Conservation (phyloP, 2,329 filamentous ascomycete species). For the Hypoxylon sp. region DNA sequence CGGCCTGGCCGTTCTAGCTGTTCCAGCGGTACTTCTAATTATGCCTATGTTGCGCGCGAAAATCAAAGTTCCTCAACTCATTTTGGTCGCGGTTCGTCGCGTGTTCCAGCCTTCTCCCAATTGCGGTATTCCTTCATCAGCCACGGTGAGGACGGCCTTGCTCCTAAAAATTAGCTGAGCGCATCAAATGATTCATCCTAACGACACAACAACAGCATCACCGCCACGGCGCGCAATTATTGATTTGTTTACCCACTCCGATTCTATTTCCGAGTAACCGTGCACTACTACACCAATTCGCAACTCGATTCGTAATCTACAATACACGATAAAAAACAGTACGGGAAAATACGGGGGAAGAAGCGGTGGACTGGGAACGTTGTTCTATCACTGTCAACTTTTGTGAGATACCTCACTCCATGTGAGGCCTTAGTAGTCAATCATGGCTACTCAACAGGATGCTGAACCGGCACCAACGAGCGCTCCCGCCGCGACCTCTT, state of each 20-base stretch:
- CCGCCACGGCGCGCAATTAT: slow-evolving; percentile 29
- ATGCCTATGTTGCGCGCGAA: slow-evolving; percentile 24
- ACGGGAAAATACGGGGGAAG: slow-evolving; percentile 8
- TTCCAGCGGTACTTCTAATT: slow-evolving; percentile 38
- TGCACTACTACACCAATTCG: slow-evolving; percentile 30
- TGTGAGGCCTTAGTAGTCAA: slow-evolving; percentile 38
- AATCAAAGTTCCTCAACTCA: slow-evolving; percentile 38
- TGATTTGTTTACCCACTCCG: slow-evolving; percentile 16
- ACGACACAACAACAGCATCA: slow-evolving; percentile 34
- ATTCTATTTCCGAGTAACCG: slow-evolving; percentile 11
- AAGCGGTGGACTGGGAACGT: slow-evolving; percentile 12
- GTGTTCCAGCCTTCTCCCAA: slow-evolving; percentile 44
- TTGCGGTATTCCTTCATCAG: slow-evolving; percentile 36
- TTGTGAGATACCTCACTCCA: slow-evolving; percentile 35
- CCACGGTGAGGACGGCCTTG: slow-evolving; percentile 34
- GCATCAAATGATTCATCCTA: slow-evolving; percentile 39
- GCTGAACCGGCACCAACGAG: slow-evolving; percentile 47
- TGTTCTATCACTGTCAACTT: slow-evolving; percentile 28
- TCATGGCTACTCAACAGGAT: slow-evolving; percentile 54
- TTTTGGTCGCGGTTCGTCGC: slow-evolving; percentile 46
- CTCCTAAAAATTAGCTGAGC: slow-evolving; percentile 38
- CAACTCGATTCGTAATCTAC: slow-evolving; percentile 24
- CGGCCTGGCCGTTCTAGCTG: neutral
- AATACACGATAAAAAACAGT: slow-evolving; percentile 10
- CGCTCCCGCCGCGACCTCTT: slow-evolving; percentile 46